Base-by-base conservation (phyloP, 1,139 yeast genomes). In the Yamadazyma dendronema region DNA sequence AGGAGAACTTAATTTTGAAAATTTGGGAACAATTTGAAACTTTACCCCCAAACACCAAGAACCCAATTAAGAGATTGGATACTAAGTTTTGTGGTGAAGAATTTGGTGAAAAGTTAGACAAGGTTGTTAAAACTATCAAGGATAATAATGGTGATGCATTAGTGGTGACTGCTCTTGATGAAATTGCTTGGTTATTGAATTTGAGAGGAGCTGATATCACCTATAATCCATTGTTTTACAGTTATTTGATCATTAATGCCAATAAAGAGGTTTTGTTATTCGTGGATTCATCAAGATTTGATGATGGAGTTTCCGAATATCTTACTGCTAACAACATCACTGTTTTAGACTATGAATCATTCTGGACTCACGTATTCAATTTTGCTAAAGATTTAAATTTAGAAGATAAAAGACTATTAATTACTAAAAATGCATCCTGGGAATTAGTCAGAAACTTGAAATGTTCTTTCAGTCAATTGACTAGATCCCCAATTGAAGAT, bases 161-260 rank as follows among this genome's bases (percentile, higher is more conserved):
- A 45, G 76, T 86, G 5, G 69, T 88, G 7, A 73, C 83, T 31
- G 85, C 96, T 0, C 53, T 59, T 35, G 98, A 92, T 62, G 96
- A 92, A 54, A 77, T 90, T 43, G 95, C 97, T 7, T 90, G 97
- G 97, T 64, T 89, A 39, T 75, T 89, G 56, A 92, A 92, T 54
- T 68, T 92, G 47, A 76, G 97, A 50, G 97, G 97, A 14, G 68
- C 75, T 28, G 68, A 64, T 42, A 87, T 92, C 46, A 84, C 81
- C 28, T 94, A 70, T 62, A 92, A 90, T 56, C 98, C 99, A 2
- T 92, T 94, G 12, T 94, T 94, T 59, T 89, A 78, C 64, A 72
- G 94, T 33, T 92, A 86, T 56, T 71, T 88, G 42, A 67, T 88
- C 13, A 66, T 89, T 14, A 40, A 35, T 37, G 73, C 77, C 15